phyloP scores from a whole-genome alignment of 2,329 filamentous ascomycete species.

The Ascocoryne sarcoides region DNA sequence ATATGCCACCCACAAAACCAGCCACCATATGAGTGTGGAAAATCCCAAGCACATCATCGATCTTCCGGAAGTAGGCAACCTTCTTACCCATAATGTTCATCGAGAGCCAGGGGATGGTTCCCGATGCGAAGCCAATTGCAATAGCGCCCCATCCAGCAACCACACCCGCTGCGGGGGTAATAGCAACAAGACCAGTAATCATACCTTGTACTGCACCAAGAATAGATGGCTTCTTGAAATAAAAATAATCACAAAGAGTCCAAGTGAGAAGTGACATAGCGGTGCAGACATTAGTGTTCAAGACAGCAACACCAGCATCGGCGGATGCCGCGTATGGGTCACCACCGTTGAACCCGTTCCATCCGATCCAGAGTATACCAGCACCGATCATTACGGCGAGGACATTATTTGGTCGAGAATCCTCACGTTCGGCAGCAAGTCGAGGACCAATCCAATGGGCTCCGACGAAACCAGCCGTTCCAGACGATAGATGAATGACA shows the following conservation, averaged over 20 bases:
- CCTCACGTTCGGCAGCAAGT: slow-evolving; percentile 35
- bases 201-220: slow-evolving; percentile 42
- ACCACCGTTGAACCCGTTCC: slow-evolving; percentile 46
- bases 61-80: slow-evolving; percentile 48
- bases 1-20: slow-evolving; percentile 37
- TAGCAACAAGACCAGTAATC: slow-evolving; percentile 43
- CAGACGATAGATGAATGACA: slow-evolving; percentile 44
- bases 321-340: slow-evolving; percentile 42
- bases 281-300: slow-evolving; percentile 42
- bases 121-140: slow-evolving; percentile 36
- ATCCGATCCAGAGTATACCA: slow-evolving; percentile 43
- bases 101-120: slow-evolving; percentile 38
- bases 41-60: slow-evolving; percentile 44
- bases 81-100: slow-evolving; percentile 40
- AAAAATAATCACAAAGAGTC: slow-evolving; percentile 37
- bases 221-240: slow-evolving; percentile 40
- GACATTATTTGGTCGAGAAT: slow-evolving; percentile 40
- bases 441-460: slow-evolving; percentile 40
- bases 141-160: slow-evolving; percentile 43
- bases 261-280: slow-evolving; percentile 39
- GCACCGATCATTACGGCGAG: slow-evolving; percentile 37
- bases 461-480: slow-evolving; percentile 40
- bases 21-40: slow-evolving; percentile 41
- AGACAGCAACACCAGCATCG: slow-evolving; percentile 41
- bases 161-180: slow-evolving; percentile 42